Evolutionary conservation across 192 early-diverging fungal species (phyloP), one percentile per base, ranked within the genome.

Genomic region (Mycoemilia scoparia): DNA sequence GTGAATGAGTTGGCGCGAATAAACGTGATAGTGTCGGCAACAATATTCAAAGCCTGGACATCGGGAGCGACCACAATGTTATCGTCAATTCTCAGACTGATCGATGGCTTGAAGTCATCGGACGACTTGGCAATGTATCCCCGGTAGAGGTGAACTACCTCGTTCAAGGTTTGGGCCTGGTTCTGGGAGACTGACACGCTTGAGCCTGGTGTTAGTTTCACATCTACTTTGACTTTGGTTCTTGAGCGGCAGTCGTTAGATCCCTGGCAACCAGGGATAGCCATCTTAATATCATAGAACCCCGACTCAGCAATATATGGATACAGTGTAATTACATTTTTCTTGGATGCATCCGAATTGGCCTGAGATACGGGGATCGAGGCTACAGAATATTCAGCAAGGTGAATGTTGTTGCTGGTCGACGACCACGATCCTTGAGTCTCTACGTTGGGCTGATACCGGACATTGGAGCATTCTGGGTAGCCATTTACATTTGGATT

Each of bases 221-320:
- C 36, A 11, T 34, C 29, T 3, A 53, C 50, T 7, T 38, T 39
- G 26, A 43, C 64, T 2, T 46, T 39, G 3, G 46, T 42, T 23
- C 64, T 57, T 29, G 26, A 32, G 12, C 9, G 7, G 17, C 64
- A 67, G 6, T 60, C 60, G 47, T 58, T 67, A 21, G 54, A 49
- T 42, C 57, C 52, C 30, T 67, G 54, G 39, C 74, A 77, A 4
- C 56, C 63, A n/a, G 72, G 74, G 4, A 70, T 57, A 36, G 40
- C 36, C 41, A 74, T 36, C 17, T 49, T 62, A 14, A 73, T 61
- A 24, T 64, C 54, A 31, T 77, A 77, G 36, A 64, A 63, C 7
- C 74, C 74, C 4, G 70, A 39, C 26, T 74, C 71, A 16, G 72
- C 60, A 6, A 77, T 43, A 41, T 60, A 67, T 0, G 74, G 74